Percentiles rank a stretch among this genome's conserved stretches.
Evolutionary conservation across 345 rosid genomes (phyloP).

Genomic region (Raphanus raphanistrum): DNA sequence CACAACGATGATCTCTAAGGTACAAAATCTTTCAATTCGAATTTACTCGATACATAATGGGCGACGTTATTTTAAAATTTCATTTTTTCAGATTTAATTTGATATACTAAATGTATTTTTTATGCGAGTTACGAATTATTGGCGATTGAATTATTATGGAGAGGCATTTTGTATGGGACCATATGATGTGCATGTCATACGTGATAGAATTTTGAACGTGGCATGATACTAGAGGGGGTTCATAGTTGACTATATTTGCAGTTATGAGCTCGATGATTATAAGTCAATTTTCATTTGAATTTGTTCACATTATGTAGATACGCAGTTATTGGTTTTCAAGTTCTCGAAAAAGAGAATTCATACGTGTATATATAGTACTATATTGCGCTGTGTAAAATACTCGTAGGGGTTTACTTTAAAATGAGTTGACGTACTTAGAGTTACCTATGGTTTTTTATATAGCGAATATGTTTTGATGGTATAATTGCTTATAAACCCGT

Average conservation of each 20-base stretch:
- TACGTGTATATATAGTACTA: not conserved
- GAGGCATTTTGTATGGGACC: constrained; percentile 32
- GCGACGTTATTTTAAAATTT: constrained; percentile 19
- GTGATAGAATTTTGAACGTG: constrained; percentile 33
- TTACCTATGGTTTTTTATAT: too few species aligned
- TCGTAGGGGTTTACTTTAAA: constrained; percentile 6
- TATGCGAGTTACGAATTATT: constrained; percentile 26
- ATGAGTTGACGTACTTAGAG: too few species aligned
- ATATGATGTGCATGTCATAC: constrained; percentile 10
- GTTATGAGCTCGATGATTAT: constrained; percentile 25
- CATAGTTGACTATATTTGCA: constrained; percentile 30
- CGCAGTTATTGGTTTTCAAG: constrained; percentile 12
- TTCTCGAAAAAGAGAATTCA: not conserved
- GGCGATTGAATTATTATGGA: constrained; percentile 28
- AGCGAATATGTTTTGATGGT: not conserved
- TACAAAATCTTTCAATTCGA: constrained; percentile 32
- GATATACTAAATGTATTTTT: constrained; percentile 10
- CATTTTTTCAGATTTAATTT: constrained; percentile 7
- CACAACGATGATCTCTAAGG: constrained; percentile 23
- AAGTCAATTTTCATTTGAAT: constrained; percentile 36
- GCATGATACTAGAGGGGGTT: constrained; percentile 27
- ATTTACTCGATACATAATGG: constrained; percentile 28
- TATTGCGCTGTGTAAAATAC: not conserved
- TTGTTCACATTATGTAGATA: constrained; percentile 38
- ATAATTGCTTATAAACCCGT: too few species aligned